Evolutionary conservation across 2,329 filamentous ascomycete species (phyloP).

Genomic region (Stagonosporopsis rhizophila): DNA sequence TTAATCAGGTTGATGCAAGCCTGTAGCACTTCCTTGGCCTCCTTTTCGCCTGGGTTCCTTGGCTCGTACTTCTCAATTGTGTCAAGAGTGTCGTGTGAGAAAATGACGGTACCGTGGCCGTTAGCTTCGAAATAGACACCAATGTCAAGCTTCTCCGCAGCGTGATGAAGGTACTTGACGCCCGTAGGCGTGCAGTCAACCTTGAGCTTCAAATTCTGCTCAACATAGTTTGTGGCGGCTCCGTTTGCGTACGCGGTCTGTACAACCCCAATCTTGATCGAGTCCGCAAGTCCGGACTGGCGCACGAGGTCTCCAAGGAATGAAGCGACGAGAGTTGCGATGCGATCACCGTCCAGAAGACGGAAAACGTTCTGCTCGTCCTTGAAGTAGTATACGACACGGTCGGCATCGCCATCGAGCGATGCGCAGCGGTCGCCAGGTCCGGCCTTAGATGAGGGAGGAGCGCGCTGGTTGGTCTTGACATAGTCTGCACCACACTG

Average conservation of each 20-base stretch:
- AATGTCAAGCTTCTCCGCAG: slow-evolving; percentile 92
- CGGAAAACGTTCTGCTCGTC: slow-evolving; percentile 84
- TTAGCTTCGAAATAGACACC: slow-evolving; percentile 99
- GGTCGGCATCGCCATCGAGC: slow-evolving; percentile 93
- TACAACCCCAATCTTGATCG: slow-evolving; percentile 90
- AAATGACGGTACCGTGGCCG: slow-evolving; percentile 94
- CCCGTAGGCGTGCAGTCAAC: slow-evolving; percentile 94
- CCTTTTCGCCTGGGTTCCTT: slow-evolving; percentile 89
- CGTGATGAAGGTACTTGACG: slow-evolving; percentile 97
- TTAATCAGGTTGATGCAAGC: slow-evolving; percentile 93
- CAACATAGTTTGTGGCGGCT: slow-evolving; percentile 89
- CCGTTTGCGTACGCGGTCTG: slow-evolving; percentile 99
- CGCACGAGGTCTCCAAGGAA: slow-evolving; percentile 91
- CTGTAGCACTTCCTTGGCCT: slow-evolving; percentile 82
- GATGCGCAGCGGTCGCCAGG: slow-evolving; percentile 84
- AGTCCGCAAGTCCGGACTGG: slow-evolving; percentile 77
- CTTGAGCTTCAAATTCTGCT: slow-evolving; percentile 84
- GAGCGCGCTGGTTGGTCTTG: slow-evolving; percentile 94
- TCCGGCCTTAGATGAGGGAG: slow-evolving; percentile 79
- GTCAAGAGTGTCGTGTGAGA: slow-evolving; percentile 82
- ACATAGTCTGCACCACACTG: slow-evolving; percentile 95
- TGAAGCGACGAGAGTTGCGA: slow-evolving; percentile 89
- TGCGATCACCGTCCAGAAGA: slow-evolving; percentile 94
- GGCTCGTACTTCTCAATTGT: slow-evolving; percentile 81
- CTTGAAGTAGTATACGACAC: slow-evolving; percentile 92